Evolutionary conservation across 2,329 filamentous ascomycete species (phyloP), one percentile per base, ranked within the genome.

Genomic region (Passalora sequoiae): DNA sequence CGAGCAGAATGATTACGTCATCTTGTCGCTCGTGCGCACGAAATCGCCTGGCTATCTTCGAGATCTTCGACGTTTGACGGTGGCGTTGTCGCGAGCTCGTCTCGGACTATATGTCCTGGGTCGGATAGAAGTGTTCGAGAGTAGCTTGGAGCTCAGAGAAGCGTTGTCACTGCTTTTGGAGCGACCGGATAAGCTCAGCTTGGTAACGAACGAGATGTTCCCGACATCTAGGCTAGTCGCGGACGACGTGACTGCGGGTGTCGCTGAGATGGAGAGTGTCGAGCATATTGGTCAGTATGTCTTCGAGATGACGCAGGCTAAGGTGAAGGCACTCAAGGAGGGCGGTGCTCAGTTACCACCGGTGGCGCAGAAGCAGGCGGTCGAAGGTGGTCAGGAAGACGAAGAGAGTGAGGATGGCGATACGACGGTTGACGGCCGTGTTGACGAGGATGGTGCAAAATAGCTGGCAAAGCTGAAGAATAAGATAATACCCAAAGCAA

Each of bases 1-100:
- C 64, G 92, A 98, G 72, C 92, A 98, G 68, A 98, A 98, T 67
- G 92, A 98, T 61, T 97, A 96, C 60, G 81, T 98, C 55, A 94
- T 98, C 57, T 78, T 98, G 43, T 96, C 89, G 4, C 78, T 98
- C 35, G 92, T 89, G 10, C 81, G 92, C 49, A 97, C 94, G 9
- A 85, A 83, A 43, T 79, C 84, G 15, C 87, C 94, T 6, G 92
- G 92, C 40, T 98, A 97, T 64, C 77, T 98, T 6, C 84, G 94
- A 51, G 91, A 97, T 61, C 82, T 97, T 50, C 85, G 92, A 33
- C 86, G 92, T 45, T 78, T 98, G 47, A 98, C 92, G 0, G 92
- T 98, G 35, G 92, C 91, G 0, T 77, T 98, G 3, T 97, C 91
- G 2, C 86, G 94, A 47, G 91, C 92, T 16, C 81, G 92, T 3